Percentiles rank a stretch among this genome's conserved stretches.
These are phyloP conservation scores for Phaeophleospora eucalypticola DNA, from an alignment of 2,329 filamentous ascomycete species.

Conservation along the genomic window DNA sequence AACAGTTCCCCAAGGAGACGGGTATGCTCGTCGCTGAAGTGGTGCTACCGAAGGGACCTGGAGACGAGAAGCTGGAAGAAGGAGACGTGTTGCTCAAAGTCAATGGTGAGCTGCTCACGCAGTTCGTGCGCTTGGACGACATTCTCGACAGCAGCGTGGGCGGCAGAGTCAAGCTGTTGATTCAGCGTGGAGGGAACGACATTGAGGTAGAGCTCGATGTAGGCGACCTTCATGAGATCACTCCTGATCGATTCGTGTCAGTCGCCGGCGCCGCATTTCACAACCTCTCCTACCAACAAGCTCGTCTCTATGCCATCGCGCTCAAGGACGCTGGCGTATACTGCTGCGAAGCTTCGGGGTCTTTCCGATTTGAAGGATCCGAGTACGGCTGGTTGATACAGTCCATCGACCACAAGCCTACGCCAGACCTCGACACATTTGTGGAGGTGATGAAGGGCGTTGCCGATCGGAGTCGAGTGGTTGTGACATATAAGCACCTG, in stretches of 20 bases:
- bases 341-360: slow-evolving; percentile 89
- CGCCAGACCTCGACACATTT: slow-evolving; percentile 81
- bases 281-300: slow-evolving; percentile 93
- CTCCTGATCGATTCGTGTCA: slow-evolving; percentile 90
- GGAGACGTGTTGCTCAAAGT: slow-evolving; percentile 91
- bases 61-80: slow-evolving; percentile 81
- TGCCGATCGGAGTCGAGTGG: slow-evolving; percentile 74
- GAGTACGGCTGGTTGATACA: slow-evolving; percentile 93
- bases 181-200: slow-evolving; percentile 86
- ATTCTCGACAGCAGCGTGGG: slow-evolving; percentile 87
- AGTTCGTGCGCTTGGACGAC: slow-evolving; percentile 87
- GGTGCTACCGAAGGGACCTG: slow-evolving; percentile 84
- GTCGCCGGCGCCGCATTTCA: slow-evolving; percentile 95
- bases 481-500: slow-evolving; percentile 93
- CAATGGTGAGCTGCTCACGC: slow-evolving; percentile 86
- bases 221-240: slow-evolving; percentile 88
- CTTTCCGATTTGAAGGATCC: slow-evolving; percentile 88
- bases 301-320: slow-evolving; percentile 89
- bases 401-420: slow-evolving; percentile 85
- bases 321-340: slow-evolving; percentile 76
- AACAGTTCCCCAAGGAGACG: slow-evolving; percentile 84
- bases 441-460: slow-evolving; percentile 86
- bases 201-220: slow-evolving; percentile 80
- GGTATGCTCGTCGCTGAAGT: slow-evolving; percentile 98
- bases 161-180: slow-evolving; percentile 68